These are phyloP conservation scores for Globisporangium viniferum DNA, from an alignment of 352 stramenopile species.

Conservation along the genomic window DNA sequence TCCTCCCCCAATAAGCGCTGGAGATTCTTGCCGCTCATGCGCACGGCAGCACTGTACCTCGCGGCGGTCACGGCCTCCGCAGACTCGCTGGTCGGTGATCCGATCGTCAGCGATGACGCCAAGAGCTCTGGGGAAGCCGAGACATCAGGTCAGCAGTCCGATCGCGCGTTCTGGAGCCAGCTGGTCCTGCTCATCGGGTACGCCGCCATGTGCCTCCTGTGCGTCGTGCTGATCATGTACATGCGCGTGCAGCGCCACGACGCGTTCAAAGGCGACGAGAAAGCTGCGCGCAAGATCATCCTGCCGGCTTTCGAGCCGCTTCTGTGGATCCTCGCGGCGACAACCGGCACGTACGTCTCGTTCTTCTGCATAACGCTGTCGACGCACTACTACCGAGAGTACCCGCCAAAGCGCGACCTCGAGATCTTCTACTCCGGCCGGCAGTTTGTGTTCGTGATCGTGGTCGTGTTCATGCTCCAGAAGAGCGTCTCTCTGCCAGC, in stretches of 20 bases:
- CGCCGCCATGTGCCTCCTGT: constrained; percentile 23
- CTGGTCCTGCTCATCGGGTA: constrained; percentile 12
- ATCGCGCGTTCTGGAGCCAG: constrained; percentile 1
- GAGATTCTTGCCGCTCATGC: not conserved
- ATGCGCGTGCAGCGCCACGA: constrained; percentile 22
- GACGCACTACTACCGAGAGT: constrained; percentile 8
- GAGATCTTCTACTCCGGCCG: constrained; percentile 30
- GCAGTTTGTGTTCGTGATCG: constrained; percentile 38
- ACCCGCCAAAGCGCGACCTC: constrained; percentile 6
- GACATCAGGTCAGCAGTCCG: not conserved
- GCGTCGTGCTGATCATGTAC: constrained; percentile 21
- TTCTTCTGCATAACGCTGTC: constrained; percentile 17
- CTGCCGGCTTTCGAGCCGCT: constrained; percentile 45
- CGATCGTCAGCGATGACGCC: not conserved
- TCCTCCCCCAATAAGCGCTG: not conserved
- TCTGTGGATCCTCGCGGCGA: constrained; percentile 32
- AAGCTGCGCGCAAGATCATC: constrained; percentile 31
- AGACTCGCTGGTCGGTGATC: not conserved
- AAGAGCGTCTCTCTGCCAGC: constrained; percentile 39
- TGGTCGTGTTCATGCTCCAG: constrained; percentile 41
- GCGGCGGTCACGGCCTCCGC: not conserved
- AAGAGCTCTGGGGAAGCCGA: not conserved
- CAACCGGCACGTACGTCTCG: constrained; percentile 12
- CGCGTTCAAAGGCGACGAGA: constrained; percentile 22
- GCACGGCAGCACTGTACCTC: not conserved